These are phyloP conservation scores for Persicaria tinctoria DNA, from an alignment of 148 eudicot genomes.

Conservation along the genomic window DNA sequence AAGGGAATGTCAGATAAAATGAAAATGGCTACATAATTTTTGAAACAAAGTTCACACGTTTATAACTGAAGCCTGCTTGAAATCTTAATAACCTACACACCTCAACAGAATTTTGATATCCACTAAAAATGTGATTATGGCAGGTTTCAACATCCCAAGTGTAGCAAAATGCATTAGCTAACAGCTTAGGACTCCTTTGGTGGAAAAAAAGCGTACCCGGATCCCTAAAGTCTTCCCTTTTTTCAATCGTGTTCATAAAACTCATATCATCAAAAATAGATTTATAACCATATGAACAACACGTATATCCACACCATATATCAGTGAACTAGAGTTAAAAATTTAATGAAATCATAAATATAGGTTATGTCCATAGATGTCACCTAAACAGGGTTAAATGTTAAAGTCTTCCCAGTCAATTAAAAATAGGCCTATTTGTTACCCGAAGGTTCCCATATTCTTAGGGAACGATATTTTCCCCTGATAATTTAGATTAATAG, in stretches of 20 bases:
- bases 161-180: background rate
- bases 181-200: background rate
- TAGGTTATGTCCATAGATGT: background rate
- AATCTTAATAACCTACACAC: background rate
- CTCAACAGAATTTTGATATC: background rate
- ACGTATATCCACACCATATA: background rate
- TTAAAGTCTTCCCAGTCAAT: background rate
- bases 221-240: background rate
- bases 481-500: background rate
- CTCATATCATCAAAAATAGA: too few species aligned
- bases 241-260: background rate
- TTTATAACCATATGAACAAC: background rate
- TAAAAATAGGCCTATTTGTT: background rate
- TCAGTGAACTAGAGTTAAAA: background rate
- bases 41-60: background rate
- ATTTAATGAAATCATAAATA: background rate
- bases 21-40: background rate
- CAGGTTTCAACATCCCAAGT: background rate
- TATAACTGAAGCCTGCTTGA: background rate
- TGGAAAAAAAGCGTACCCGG: background rate
- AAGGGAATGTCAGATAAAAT: background rate
- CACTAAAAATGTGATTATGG: background rate
- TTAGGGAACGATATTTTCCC: background rate
- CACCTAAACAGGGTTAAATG: background rate
- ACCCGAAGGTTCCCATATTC: background rate